Percentiles rank a stretch among this genome's conserved stretches.
Evolutionary conservation across 768 basidiomycete genomes (phyloP).

Genomic region (Coprinellus micaceus): DNA sequence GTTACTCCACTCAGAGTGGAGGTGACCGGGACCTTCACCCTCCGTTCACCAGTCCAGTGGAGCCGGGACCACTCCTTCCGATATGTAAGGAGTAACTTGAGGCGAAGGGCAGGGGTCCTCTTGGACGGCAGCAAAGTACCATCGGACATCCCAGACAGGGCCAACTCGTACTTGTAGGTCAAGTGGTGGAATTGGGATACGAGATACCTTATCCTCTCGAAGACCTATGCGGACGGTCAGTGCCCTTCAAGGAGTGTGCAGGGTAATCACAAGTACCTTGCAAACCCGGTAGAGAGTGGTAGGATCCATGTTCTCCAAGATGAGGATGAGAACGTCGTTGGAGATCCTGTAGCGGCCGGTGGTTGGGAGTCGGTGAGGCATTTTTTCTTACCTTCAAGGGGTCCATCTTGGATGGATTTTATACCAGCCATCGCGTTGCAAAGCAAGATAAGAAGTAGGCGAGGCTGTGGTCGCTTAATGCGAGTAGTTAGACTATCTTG

Average conservation of each 20-base stretch:
- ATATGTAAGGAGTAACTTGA: slow-evolving; percentile 43
- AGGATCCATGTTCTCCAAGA: slow-evolving; percentile 49
- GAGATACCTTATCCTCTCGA: slow-evolving; percentile 40
- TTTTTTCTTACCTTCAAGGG: slow-evolving; percentile 32
- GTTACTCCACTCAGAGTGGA: slow-evolving; percentile 38
- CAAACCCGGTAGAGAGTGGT: slow-evolving; percentile 43
- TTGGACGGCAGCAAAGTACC: slow-evolving; percentile 38
- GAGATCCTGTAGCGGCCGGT: slow-evolving; percentile 46
- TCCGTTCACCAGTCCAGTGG: slow-evolving; percentile 45
- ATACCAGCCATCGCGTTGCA: slow-evolving; percentile 37
- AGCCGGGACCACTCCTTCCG: slow-evolving; percentile 48
- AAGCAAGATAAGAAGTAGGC: slow-evolving; percentile 43
- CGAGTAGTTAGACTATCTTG: slow-evolving; percentile 35
- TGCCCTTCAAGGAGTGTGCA: slow-evolving; percentile 1
- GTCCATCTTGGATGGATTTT: slow-evolving; percentile 38
- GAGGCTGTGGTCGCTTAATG: slow-evolving; percentile 40
- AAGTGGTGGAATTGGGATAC: slow-evolving; percentile 46
- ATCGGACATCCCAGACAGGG: slow-evolving; percentile 47
- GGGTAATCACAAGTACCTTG: slow-evolving; percentile 32
- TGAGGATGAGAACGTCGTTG: slow-evolving; percentile 48
- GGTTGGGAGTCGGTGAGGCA: slow-evolving; percentile 44
- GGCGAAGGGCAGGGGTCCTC: slow-evolving; percentile 37
- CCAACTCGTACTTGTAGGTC: slow-evolving; percentile 49
- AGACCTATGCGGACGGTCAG: slow-evolving; percentile 33
- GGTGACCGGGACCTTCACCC: slow-evolving; percentile 35